phyloP scores from a whole-genome alignment of 2,329 filamentous ascomycete genomes.

The Hypoxylon sp. region DNA sequence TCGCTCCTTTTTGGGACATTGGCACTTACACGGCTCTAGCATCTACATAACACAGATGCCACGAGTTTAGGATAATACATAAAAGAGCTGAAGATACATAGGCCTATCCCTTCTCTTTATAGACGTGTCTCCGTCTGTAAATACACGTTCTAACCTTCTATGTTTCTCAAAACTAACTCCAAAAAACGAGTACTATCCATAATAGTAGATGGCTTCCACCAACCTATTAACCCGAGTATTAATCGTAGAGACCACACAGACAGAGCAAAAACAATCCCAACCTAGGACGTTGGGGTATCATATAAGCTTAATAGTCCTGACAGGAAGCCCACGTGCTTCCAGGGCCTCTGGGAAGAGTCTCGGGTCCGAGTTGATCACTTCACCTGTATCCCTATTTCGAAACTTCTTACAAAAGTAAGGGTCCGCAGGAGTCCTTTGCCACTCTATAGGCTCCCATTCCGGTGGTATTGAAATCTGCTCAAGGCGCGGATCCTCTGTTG shows the following conservation, averaged over 20 bases:
- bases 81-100: too few species aligned
- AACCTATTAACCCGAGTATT: background rate
- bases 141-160: too few species aligned
- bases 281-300: constrained; percentile 17
- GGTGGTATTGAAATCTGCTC: constrained; percentile 29
- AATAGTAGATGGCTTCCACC: background rate
- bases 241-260: background rate
- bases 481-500: constrained; percentile 36
- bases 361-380: constrained; percentile 46
- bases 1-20: too few species aligned
- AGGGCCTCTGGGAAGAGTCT: constrained; percentile 41
- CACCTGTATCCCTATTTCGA: constrained; percentile 33
- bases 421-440: constrained; percentile 34
- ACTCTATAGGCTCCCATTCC: constrained; percentile 38
- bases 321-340: constrained; percentile 26
- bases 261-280: background rate
- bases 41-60: too few species aligned
- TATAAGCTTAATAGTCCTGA: constrained; percentile 42
- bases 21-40: too few species aligned
- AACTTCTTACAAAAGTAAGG: constrained; percentile 34
- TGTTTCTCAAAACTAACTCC: background rate
- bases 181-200: too few species aligned
- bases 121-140: too few species aligned
- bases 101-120: too few species aligned
- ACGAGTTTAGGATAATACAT: too few species aligned